Conservation (phyloP, 2,329 filamentous ascomycete genomes). For the Colletotrichum neosansevieriae region DNA sequence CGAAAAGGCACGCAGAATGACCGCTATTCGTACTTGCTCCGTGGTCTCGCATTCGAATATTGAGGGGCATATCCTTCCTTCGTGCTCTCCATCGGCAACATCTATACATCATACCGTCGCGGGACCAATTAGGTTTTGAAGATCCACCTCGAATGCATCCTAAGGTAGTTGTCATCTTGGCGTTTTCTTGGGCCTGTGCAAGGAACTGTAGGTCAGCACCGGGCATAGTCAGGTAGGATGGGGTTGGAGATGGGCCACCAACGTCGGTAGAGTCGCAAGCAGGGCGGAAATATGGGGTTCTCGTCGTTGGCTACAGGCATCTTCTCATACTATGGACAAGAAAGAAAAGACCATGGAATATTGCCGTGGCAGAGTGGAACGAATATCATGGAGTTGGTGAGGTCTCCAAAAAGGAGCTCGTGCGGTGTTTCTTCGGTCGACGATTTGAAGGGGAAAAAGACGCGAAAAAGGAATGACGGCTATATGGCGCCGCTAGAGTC, state of each 20-base stretch:
- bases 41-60: too few relatives aligned
- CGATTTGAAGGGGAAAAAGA: neutral
- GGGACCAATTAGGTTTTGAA: neutral
- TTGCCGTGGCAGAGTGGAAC: constrained; percentile 15
- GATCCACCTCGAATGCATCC: constrained; percentile 18
- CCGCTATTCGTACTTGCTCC: too few relatives aligned
- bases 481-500: too few relatives aligned
- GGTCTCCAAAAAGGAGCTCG: neutral
- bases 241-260: constrained; percentile 22
- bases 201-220: constrained; percentile 8
- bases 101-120: too few relatives aligned
- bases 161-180: constrained; percentile 21
- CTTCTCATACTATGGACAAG: neutral
- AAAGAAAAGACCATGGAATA: constrained; percentile 21
- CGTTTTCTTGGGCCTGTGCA: constrained; percentile 15
- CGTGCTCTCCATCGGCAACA: too few relatives aligned
- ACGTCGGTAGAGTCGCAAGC: neutral
- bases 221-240: constrained; percentile 19
- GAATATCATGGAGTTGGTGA: neutral
- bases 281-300: neutral
- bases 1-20: too few relatives aligned
- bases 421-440: neutral
- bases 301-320: constrained; percentile 19
- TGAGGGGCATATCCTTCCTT: too few relatives aligned
- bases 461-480: constrained; percentile 5